Base-by-base conservation (phyloP, 441 rosid genomes). In the Viola pubescens region DNA sequence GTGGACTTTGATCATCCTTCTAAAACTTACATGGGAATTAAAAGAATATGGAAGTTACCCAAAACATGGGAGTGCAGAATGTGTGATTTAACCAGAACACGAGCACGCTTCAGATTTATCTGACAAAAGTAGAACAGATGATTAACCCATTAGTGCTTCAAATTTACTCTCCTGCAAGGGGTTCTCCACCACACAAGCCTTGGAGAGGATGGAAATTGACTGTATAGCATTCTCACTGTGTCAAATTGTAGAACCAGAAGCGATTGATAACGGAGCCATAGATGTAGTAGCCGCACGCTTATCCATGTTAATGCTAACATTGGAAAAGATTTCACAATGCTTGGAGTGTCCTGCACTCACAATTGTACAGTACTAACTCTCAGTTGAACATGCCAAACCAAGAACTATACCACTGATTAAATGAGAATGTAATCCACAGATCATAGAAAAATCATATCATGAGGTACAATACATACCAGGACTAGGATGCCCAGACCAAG, bases 61-160 rank as follows among this genome's bases (percentile, higher is more conserved):
- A 80, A 87, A 61, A 89, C 90, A 52, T 46, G 46, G 19, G 86
- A 78, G 66, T 67, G 63, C 66, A 66, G 45, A 61, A 92, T 80
- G 72, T 89, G 90, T 59, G 98, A 84, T 53, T 84, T 73, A 56
- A 81, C 88, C 59, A 92, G 77, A 52, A 84, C 71, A 54, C 94
- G 91, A 66, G 94, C 97, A 70, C 98, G 97, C 88, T 92, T 92
- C 63, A 89, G 81, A 82, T 92, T 92, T 71, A 92, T 74, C 98
- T 92, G 79, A 51, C 61, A 41, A 70, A 39, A 6, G 46, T 2
- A 43, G 10, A 6, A 43, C 7, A 43, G 46, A 43, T 43, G 59
- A 42, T 57, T 45, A 13, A 56, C 58, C 59, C 63, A 64, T 56
- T 53, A 62, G 26, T 14, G 14, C 52, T 8, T 45, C 48, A 12